phyloP scores from a whole-genome alignment of 208 protist species.

The Trypanosoma cruzi region DNA sequence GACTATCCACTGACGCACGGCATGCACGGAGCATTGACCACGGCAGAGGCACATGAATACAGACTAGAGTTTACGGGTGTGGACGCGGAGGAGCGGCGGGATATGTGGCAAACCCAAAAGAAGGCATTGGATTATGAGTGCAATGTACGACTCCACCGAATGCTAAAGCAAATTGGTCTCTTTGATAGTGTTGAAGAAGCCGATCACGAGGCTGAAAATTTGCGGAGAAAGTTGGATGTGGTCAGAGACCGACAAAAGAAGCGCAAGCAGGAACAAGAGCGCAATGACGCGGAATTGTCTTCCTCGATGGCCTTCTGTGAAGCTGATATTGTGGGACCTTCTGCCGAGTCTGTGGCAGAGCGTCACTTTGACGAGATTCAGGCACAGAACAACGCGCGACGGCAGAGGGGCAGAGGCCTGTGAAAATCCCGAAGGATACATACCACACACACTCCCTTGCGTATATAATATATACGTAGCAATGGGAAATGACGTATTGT shows the following conservation, averaged over 20 bases:
- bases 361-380: slow-evolving; percentile 34
- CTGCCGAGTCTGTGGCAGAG: slow-evolving; percentile 25
- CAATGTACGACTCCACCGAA: slow-evolving; percentile 73
- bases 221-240: slow-evolving; percentile 51
- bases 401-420: slow-evolving; percentile 4
- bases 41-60: slow-evolving; percentile 74
- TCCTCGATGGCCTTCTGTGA: background rate
- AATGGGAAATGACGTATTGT: background rate
- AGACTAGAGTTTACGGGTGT: slow-evolving; percentile 70
- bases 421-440: background rate
- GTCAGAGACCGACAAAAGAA: slow-evolving; percentile 37
- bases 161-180: slow-evolving; percentile 50
- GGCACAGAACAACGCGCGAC: slow-evolving; percentile 28
- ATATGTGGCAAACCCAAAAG: slow-evolving; percentile 80
- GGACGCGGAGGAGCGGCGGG: slow-evolving; percentile 64
- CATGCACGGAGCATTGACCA: slow-evolving; percentile 58
- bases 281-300: background rate
- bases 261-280: slow-evolving; percentile 17
- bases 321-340: slow-evolving; percentile 20
- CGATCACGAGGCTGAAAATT: slow-evolving; percentile 72
- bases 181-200: slow-evolving; percentile 75
- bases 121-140: slow-evolving; percentile 87
- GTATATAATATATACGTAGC: background rate
- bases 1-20: slow-evolving; percentile 71
- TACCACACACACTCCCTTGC: background rate